phyloP scores from a whole-genome alignment of 139 green algal genomes.

The Haematococcus sp. region DNA sequence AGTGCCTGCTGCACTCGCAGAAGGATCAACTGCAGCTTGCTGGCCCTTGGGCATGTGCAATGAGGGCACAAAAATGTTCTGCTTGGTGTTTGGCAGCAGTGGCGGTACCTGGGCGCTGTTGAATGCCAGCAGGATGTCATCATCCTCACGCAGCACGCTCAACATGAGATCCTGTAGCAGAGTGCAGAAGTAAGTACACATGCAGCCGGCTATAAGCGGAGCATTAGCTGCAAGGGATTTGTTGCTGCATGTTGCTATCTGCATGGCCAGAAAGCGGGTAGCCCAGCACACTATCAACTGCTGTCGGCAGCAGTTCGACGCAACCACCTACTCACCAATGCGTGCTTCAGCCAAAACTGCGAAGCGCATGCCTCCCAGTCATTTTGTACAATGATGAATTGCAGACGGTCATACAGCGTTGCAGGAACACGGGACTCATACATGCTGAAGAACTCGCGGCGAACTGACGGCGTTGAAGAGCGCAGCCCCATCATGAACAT shows the following conservation, averaged over 20 bases:
- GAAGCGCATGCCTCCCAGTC: slow-evolving; percentile 87
- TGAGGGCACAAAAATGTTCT: slow-evolving; percentile 40
- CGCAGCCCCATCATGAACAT: slow-evolving; percentile 86
- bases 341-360: slow-evolving; percentile 97
- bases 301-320: too few species aligned
- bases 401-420: slow-evolving; percentile 84
- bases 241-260: too few species aligned
- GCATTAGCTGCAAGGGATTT: too few species aligned
- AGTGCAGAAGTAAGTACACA: background rate
- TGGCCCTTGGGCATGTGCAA: background rate
- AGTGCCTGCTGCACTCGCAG: background rate
- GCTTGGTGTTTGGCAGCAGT: slow-evolving; percentile 46
- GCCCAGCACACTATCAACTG: too few species aligned
- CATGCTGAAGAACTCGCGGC: slow-evolving; percentile 80
- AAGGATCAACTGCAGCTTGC: background rate
- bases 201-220: too few species aligned
- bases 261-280: too few species aligned
- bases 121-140: slow-evolving; percentile 86
- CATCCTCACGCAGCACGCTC: slow-evolving; percentile 73
- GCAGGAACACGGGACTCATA: slow-evolving; percentile 74
- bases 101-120: slow-evolving; percentile 83
- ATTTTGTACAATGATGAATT: slow-evolving; percentile 88
- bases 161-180: slow-evolving; percentile 82
- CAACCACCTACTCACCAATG: slow-evolving; percentile 62
- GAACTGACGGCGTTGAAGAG: slow-evolving; percentile 13